These are phyloP conservation scores for Wallemia mellicola DNA, from an alignment of 1,284 basidiomycete species.

Conservation along the genomic window DNA sequence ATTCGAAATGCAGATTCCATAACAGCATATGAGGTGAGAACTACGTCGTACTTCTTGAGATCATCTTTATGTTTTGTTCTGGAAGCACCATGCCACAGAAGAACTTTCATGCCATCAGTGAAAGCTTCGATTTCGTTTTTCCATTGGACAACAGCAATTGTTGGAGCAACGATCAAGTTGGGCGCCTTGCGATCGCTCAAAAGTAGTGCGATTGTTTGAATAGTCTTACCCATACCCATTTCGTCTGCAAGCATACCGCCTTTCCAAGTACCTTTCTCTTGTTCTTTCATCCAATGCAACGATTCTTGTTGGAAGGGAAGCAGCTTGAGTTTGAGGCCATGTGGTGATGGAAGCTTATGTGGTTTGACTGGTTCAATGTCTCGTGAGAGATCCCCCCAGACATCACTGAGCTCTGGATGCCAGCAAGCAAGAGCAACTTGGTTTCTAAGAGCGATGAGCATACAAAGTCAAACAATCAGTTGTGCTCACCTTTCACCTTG, in stretches of 20 bases:
- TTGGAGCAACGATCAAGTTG: conserved; percentile 74
- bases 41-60: conserved; percentile 63
- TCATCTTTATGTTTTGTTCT: conserved; percentile 30
- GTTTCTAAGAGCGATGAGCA: neutral
- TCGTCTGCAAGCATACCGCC: conserved; percentile 89
- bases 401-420: conserved; percentile 37
- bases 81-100: conserved; percentile 64
- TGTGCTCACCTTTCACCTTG: neutral
- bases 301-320: conserved; percentile 64
- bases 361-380: conserved; percentile 34
- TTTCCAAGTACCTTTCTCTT: conserved; percentile 60
- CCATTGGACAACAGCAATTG: conserved; percentile 98
- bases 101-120: conserved; percentile 23
- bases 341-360: conserved; percentile 43
- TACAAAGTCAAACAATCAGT: neutral
- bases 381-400: conserved; percentile 62
- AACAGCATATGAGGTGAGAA: conserved; percentile 29
- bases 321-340: conserved; percentile 33
- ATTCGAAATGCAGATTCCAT: conserved; percentile 78
- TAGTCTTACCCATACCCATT: conserved; percentile 97
- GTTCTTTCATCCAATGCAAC: conserved; percentile 80
- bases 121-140: conserved; percentile 58
- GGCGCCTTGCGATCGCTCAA: conserved; percentile 47
- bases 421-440: neutral
- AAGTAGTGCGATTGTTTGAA: conserved; percentile 78